Base-by-base conservation (phyloP, 2,329 filamentous ascomycete genomes). In the Scytalidium sp. region DNA sequence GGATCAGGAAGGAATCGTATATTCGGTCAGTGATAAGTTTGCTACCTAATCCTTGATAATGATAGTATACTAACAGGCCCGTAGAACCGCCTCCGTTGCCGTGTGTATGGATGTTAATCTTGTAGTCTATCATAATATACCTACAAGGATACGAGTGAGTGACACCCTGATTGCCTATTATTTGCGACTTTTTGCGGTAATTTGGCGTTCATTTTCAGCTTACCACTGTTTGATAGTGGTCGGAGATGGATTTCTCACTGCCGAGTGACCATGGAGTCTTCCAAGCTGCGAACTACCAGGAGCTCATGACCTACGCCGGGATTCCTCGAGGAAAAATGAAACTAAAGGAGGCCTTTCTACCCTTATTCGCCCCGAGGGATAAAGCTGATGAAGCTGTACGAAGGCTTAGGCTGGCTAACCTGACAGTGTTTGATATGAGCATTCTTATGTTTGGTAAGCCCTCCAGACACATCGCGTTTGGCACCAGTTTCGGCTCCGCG, bases 81-180 rank as follows among this genome's bases (percentile, higher is more conserved):
- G 11, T 36, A 64, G 62, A 21, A 58, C 52, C 7, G 53, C 55
- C 11, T 57, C 52, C 11, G 25, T 62, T 10, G 57, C 62, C 22
- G 50, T 56, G n/a, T 62, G 64, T 60, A 55, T 66, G 4, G 63
- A 66, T 44, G 58, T 60, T 43, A 55, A 55, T 4, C 64, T 63
- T 55, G 61, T 57, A 6, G 62, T 65, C 17, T 64, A 65, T 50
- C 63, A 66, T 46, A 66, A 66, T 27, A 54, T 63, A 2, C 29
- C 60, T 5, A 56, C 60, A 9, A 54, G 59, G n/a, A 51, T 64
- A 17, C 61, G 15, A 6, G 32, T 36, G 4, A 36, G 32, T 36
- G 13, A 7, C 32, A 9, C 4, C 13, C 17, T 36, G 5, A n/a
- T 36, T 29, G 11, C 13, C 32, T 15, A n/a, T n/a, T n/a, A n/a